phyloP scores from a whole-genome alignment of 2,329 filamentous ascomycete species.

The Neonectria sp. region DNA sequence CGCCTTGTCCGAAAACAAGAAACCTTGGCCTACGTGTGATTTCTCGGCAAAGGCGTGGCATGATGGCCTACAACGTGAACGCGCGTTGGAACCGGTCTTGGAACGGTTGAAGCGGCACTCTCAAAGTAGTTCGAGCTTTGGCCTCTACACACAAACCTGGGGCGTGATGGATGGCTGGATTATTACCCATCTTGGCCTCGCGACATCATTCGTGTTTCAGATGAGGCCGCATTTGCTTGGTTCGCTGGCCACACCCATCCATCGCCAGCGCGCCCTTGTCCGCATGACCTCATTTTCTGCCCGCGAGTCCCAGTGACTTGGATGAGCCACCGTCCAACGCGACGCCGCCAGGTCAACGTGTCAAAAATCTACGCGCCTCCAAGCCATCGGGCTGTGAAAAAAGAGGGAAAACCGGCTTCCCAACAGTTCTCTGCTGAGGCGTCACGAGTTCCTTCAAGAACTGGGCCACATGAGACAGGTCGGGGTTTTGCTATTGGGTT shows the following conservation, averaged over 20 bases:
- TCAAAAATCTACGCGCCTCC: slow-evolving; percentile 9
- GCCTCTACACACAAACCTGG: neutral
- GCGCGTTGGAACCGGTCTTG: slow-evolving; percentile 1
- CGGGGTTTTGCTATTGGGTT: slow-evolving; percentile 1
- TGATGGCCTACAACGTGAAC: slow-evolving; percentile 1
- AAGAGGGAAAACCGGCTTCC: slow-evolving; percentile 41
- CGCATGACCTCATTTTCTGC: slow-evolving; percentile 45
- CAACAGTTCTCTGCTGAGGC: slow-evolving; percentile 14
- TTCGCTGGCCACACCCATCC: slow-evolving; percentile 31
- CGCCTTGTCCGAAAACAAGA: neutral
- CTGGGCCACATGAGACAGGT: slow-evolving; percentile 26
- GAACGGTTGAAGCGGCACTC: neutral
- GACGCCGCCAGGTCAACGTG: slow-evolving; percentile 18
- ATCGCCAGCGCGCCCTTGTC: slow-evolving; percentile 31
- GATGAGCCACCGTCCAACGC: slow-evolving; percentile 14
- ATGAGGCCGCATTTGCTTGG: slow-evolving; percentile 27
- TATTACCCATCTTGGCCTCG: slow-evolving; percentile 20
- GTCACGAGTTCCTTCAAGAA: slow-evolving; percentile 33
- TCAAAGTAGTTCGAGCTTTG: neutral
- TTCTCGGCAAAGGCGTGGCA: slow-evolving; percentile 28
- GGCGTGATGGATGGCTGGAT: slow-evolving; percentile 4
- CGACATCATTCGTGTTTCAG: slow-evolving; percentile 45
- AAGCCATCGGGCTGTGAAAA: slow-evolving; percentile 21
- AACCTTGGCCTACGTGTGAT: slow-evolving; percentile 5
- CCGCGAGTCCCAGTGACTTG: slow-evolving; percentile 18